phyloP scores from a whole-genome alignment of 345 rosid genomes.

The Angophora floribunda region DNA sequence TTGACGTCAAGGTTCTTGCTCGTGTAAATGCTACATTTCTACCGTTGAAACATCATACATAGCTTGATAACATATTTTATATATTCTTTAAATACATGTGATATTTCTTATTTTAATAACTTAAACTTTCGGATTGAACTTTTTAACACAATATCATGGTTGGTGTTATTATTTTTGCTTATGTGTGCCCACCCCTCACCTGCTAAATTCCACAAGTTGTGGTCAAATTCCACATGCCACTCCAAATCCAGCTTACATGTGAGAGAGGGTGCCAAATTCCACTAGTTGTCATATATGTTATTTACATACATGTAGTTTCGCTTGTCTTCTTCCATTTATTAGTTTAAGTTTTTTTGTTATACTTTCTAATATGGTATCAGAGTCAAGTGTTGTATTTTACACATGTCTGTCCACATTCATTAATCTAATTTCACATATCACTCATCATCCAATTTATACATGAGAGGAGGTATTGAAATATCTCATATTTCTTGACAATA shows the following conservation, averaged over 20 bases:
- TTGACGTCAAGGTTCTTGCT: background rate
- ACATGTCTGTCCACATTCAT: rapidly evolving
- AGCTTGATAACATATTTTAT: no score
- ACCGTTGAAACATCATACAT: background rate
- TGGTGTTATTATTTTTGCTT: background rate
- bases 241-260: no score
- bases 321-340: background rate
- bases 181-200: background rate
- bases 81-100: background rate
- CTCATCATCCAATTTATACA: background rate
- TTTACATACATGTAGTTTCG: no score
- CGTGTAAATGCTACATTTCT: background rate
- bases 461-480: background rate
- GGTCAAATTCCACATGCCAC: rapidly evolving
- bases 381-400: rapidly evolving
- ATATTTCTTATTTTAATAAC: background rate
- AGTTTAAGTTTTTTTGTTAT: background rate
- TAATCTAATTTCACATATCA: background rate
- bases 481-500: background rate
- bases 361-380: background rate
- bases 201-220: rapidly evolving
- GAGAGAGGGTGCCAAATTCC: no score
- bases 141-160: background rate
- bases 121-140: background rate
- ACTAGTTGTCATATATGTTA: no score